Percentiles rank a stretch among this genome's conserved stretches.
phyloP scores from a whole-genome alignment of 2,329 filamentous ascomycete species.

The Teratosphaeria nubilosa region DNA sequence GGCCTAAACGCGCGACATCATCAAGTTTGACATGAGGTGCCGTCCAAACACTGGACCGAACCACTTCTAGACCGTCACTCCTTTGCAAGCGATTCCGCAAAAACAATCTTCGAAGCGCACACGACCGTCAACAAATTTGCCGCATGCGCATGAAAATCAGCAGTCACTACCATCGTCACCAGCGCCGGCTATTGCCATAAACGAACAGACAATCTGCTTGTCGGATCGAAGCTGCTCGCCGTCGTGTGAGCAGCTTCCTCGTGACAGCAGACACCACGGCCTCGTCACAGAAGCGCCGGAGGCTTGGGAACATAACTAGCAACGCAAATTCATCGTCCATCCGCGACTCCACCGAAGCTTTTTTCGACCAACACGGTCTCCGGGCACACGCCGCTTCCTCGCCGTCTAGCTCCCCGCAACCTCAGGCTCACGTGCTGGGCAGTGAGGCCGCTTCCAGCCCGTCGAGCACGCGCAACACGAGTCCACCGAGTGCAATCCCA shows the following conservation, averaged over 20 bases:
- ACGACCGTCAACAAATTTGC: neutral
- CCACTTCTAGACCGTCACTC: neutral
- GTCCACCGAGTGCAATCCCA: conserved; percentile 39
- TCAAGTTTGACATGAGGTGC: neutral
- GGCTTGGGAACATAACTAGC: conserved; percentile 5
- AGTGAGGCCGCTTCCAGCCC: conserved; percentile 1
- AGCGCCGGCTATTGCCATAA: neutral
- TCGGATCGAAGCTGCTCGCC: conserved; percentile 6
- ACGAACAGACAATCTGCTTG: neutral
- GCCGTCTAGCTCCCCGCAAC: conserved; percentile 14
- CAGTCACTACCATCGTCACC: neutral
- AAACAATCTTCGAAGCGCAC: neutral
- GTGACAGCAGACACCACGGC: conserved; percentile 6
- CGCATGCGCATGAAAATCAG: neutral
- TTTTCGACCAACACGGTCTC: conserved; percentile 9
- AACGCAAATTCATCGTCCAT: neutral
- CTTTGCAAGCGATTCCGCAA: neutral
- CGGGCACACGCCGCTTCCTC: conserved; percentile 13
- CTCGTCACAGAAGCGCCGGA: conserved; percentile 10
- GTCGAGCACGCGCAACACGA: conserved; percentile 9
- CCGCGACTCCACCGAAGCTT: conserved; percentile 6
- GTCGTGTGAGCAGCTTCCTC: conserved; percentile 5
- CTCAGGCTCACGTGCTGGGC: neutral
- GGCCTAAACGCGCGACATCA: neutral
- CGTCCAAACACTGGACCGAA: neutral